A percentile compares a stretch with the other conserved stretches of the same genome.
Evolutionary conservation across 164 flowering plant species (phyloP).

Genomic region (Platanus orientalis): DNA sequence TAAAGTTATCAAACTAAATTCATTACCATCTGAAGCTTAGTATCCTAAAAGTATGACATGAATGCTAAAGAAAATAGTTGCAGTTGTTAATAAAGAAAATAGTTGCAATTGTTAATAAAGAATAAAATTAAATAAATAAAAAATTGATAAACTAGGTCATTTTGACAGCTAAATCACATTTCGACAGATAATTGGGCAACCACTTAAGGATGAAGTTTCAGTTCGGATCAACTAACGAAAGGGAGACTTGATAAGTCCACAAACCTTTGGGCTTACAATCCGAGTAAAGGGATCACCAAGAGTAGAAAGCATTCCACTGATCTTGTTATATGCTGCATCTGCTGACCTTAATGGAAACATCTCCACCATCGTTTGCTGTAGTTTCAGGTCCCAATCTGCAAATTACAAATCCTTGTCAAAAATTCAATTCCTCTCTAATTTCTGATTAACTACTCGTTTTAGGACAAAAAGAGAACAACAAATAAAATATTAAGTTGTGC

Average conservation of each 20-base stretch:
- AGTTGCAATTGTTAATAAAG: too few relatives aligned
- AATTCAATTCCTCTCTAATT: neutral
- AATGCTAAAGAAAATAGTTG: too few relatives aligned
- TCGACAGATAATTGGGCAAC: too few relatives aligned
- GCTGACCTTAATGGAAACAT: slow-evolving; percentile 86
- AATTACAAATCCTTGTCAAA: neutral
- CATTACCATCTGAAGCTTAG: too few relatives aligned
- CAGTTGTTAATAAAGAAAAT: too few relatives aligned
- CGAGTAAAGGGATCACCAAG: slow-evolving; percentile 97
- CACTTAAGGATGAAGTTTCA: too few relatives aligned
- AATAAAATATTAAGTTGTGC: neutral
- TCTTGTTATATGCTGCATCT: slow-evolving; percentile 90
- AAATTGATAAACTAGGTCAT: neutral
- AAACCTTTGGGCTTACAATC: slow-evolving; percentile 93
- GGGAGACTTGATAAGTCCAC: neutral
- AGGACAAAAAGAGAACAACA: neutral
- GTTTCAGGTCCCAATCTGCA: slow-evolving; percentile 88
- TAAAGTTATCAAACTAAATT: neutral
- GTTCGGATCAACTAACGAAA: neutral
- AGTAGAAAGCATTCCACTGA: slow-evolving; percentile 87
- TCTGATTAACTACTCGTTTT: neutral
- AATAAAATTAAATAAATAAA: too few relatives aligned
- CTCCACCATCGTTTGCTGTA: slow-evolving; percentile 98
- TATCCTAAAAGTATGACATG: neutral
- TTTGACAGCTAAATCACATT: too few relatives aligned